Base-by-base conservation (phyloP, 1,139 yeast genomes). In the Suhomyces bribrorum region DNA sequence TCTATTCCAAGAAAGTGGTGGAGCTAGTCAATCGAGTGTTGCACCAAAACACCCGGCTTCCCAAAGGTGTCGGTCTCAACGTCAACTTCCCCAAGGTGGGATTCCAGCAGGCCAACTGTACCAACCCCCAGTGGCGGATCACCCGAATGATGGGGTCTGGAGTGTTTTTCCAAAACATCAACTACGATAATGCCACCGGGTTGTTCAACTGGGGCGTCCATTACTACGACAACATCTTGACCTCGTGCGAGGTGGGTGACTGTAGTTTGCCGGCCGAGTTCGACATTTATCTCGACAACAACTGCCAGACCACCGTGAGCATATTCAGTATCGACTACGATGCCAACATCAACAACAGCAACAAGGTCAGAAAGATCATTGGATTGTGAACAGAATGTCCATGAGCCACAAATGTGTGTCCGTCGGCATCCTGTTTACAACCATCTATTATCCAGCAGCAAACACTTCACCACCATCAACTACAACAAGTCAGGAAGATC, bases 11-110 rank as follows among this genome's bases (percentile, higher is more conserved):
- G 17, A 59, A 61, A 43, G 58, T 69, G 14, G 66, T 64, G 23
- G 64, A 69, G 26, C 54, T 74, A 29, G 66, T 69, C 22, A 58
- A 64, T 36, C 46, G 60, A 11, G 49, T 73, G 32, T 62, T 72
- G 40, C 52, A 50, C 2, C 53, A 55, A 17, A 25, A 17, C 7
- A 49, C 49, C 34, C 48, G 58, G 22, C 50, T 74, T 37, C 79
- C 79, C 6, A 37, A 54, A 18, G 65, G 69, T 29, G 58, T 64
- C 17, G 79, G 79, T 16, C 39, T 75, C 35, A 73, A 69, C 44
- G 71, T 75, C 36, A 74, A 73, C 51, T 61, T 73, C 50, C 79
- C 77, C 22, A 53, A 56, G n/a, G 75, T 66, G 26, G 72, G 73
- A 1, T 31, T 42, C 17, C 52, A 53, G 13, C 50, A 56, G 25